Percentiles rank a stretch among this genome's conserved stretches.
Conservation (phyloP, 192 early-diverging fungal species). For the Podila epigama region DNA sequence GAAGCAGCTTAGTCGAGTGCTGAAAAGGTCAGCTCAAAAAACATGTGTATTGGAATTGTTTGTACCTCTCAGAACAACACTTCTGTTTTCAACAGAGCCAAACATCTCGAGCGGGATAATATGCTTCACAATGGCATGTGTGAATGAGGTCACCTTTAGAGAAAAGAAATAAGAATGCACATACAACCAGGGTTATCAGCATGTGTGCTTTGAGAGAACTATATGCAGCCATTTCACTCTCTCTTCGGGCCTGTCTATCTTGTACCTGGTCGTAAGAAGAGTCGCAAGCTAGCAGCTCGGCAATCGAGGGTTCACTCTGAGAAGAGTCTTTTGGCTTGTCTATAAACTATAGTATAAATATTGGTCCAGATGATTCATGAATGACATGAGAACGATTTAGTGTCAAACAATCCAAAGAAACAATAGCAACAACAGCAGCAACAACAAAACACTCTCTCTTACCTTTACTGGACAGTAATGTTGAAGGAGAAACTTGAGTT, state of each 20-base stretch:
- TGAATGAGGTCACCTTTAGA: conserved; percentile 54
- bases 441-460: background rate
- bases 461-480: conserved; percentile 56
- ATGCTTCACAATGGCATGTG: conserved; percentile 54
- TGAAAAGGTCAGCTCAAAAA: too few species aligned
- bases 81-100: conserved; percentile 66
- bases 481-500: conserved; percentile 53
- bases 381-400: background rate
- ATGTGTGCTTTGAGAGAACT: too few species aligned
- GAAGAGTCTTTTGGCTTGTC: too few species aligned
- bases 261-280: conserved; percentile 15
- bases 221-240: too few species aligned
- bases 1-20: background rate
- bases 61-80: conserved; percentile 57
- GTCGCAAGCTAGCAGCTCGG: conserved; percentile 1
- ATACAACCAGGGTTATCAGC: too few species aligned
- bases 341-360: too few species aligned
- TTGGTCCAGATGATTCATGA: too few species aligned
- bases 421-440: background rate
- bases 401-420: background rate
- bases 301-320: background rate
- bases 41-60: background rate
- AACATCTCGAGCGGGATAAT: conserved; percentile 71
- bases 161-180: background rate
- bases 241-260: too few species aligned